Percentiles rank a stretch among this genome's conserved stretches.
Conservation (phyloP, 192 early-diverging fungal species). For the Dispira simplex region DNA sequence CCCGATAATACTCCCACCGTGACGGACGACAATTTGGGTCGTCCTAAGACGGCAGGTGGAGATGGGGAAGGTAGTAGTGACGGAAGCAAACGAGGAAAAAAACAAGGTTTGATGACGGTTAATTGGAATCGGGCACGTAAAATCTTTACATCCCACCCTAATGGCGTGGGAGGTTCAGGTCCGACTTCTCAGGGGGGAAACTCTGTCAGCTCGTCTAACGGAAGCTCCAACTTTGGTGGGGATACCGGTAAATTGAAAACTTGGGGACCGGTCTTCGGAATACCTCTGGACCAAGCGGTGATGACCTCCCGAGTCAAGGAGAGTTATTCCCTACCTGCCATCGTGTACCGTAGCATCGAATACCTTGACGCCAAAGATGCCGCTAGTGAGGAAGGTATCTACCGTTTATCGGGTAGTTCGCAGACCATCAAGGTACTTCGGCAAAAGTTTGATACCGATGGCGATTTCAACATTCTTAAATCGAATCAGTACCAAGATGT, state of each 20-base stretch:
- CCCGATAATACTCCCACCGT: conserved; percentile 4
- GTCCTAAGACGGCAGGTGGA: neutral
- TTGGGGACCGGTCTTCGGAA: conserved; percentile 58
- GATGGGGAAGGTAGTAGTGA: neutral
- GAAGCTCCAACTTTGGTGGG: neutral
- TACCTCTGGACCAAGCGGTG: conserved; percentile 65
- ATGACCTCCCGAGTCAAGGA: conserved; percentile 53
- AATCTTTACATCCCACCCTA: neutral
- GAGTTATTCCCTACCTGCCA: conserved; percentile 67
- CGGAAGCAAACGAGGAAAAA: conserved; percentile 13
- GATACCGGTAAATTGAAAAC: neutral
- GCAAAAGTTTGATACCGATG: conserved; percentile 57
- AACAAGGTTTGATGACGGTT: conserved; percentile 33
- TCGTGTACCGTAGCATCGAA: conserved; percentile 92
- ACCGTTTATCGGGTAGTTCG: conserved; percentile 73
- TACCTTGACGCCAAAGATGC: conserved; percentile 87
- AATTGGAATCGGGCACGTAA: conserved; percentile 22
- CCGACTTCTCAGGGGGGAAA: neutral
- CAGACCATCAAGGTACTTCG: conserved; percentile 57
- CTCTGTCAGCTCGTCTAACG: neutral
- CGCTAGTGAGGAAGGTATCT: conserved; percentile 84
- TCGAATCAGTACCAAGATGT: conserved; percentile 59
- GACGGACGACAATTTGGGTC: conserved; percentile 8
- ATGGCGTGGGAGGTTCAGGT: neutral
- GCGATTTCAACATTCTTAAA: conserved; percentile 28